Evolutionary conservation across 495 filamentous ascomycete genomes (phyloP).

Genomic region (Cetradonia linearis): DNA sequence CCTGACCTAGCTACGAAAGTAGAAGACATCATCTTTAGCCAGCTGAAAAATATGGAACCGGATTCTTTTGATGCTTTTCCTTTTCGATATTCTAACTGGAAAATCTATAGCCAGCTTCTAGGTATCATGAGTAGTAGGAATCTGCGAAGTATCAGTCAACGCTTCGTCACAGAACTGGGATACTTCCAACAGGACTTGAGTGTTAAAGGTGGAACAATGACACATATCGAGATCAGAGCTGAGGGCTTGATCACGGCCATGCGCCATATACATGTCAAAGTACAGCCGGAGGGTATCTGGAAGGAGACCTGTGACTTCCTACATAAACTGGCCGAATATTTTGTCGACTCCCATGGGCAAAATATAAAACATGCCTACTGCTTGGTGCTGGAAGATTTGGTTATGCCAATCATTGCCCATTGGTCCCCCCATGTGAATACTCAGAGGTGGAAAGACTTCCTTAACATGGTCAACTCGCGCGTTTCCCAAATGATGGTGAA

Average conservation of each 20-base stretch:
- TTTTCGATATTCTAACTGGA: slow-evolving; percentile 86
- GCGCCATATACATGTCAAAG: slow-evolving; percentile 70
- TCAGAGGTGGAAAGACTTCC: slow-evolving; percentile 75
- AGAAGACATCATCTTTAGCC: slow-evolving; percentile 88
- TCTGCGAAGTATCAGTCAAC: slow-evolving; percentile 70
- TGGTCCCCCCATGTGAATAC: slow-evolving; percentile 61
- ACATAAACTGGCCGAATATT: slow-evolving; percentile 65
- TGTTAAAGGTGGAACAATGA: slow-evolving; percentile 45
- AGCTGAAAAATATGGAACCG: slow-evolving; percentile 76
- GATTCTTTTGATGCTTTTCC: slow-evolving; percentile 63
- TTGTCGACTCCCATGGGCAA: slow-evolving; percentile 72
- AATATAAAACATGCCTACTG: slow-evolving; percentile 90
- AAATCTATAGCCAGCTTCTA: slow-evolving; percentile 78
- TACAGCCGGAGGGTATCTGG: slow-evolving; percentile 63
- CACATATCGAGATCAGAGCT: slow-evolving; percentile 65
- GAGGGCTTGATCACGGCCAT: slow-evolving; percentile 82
- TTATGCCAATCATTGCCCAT: slow-evolving; percentile 78
- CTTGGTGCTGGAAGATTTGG: slow-evolving; percentile 72
- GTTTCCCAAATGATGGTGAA: slow-evolving; percentile 76
- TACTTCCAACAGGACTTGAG: slow-evolving; percentile 60
- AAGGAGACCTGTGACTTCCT: slow-evolving; percentile 82
- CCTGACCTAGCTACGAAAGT: slow-evolving; percentile 81
- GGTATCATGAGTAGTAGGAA: slow-evolving; percentile 91
- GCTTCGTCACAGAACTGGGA: slow-evolving; percentile 73
- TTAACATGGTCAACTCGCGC: slow-evolving; percentile 63